Base-by-base conservation (phyloP, 768 basidiomycete genomes). In the Leucosporidium yakuticum region DNA sequence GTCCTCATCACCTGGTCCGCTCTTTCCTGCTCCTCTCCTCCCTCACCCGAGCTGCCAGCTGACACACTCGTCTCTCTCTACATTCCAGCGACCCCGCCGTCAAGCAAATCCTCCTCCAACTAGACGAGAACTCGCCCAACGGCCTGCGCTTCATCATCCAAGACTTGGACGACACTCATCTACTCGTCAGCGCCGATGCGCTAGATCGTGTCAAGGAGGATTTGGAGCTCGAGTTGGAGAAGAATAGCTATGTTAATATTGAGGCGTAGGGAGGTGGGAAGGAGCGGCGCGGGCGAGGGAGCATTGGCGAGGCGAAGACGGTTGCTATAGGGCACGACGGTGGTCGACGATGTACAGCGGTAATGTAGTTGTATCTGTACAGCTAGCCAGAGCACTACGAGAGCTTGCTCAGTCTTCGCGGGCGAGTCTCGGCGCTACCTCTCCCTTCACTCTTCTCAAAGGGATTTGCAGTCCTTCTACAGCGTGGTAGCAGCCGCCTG, bases 91-190 rank as follows among this genome's bases (percentile, higher is more conserved):
- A 93, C 77, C 85, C 89, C 2, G 90, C 90, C 1, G 91, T 93
- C 68, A 93, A 92, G 79, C 89, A 91, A 77, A 90, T 92, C 64
- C 81, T 92, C 47, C 81, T 91, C 61, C 82, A 84, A 14, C 84
- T 82, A 63, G 89, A 92, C 76, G 88, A 91, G 75, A 86, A 84
- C 51, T n/a, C 36, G 8, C 39, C 47, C 2, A 27, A 44, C 0
- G 19, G 47, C 0, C 47, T 60, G 15, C 56, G 65, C 29, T 93
- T 93, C 77, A 87, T 93, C 70, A 89, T 93, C 68, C 48, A 59
- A 88, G 91, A 93, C 74, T 78, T 93, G 31, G 91, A 92, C 76
- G 89, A 91, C 73, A 84, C 85, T 69, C 89, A 91, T 79, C 75
- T 93, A 2, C 85, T 92, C 62, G 88, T 92, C 77, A 88, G 88